Evolutionary conservation across 495 filamentous ascomycete species (phyloP).

Genomic region (Pyronema domesticum): DNA sequence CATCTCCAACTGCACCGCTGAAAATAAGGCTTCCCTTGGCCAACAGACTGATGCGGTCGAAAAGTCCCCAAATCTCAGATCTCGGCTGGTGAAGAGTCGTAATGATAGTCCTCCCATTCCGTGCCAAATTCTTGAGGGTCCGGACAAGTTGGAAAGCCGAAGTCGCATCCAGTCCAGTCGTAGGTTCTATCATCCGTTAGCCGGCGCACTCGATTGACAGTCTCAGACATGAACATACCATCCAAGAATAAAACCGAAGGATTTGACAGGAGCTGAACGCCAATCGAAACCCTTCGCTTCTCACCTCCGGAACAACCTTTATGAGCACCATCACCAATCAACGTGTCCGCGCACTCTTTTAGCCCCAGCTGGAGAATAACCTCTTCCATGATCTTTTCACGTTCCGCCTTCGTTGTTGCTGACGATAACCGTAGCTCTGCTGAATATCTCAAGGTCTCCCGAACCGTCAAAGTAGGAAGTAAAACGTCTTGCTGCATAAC

Average conservation of each 20-base stretch:
- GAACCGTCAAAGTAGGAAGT: constrained; percentile 50
- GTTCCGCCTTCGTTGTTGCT: constrained; percentile 38
- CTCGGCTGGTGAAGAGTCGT: constrained; percentile 58
- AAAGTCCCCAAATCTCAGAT: constrained; percentile 58
- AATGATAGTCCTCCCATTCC: constrained; percentile 49
- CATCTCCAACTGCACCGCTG: constrained; percentile 36
- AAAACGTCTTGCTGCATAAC: constrained; percentile 64
- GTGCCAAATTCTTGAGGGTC: constrained; percentile 46
- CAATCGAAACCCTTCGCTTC: constrained; percentile 54
- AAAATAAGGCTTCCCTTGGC: constrained; percentile 47
- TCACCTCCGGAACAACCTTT: constrained; percentile 62
- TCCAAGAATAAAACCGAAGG: constrained; percentile 59
- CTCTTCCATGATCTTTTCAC: constrained; percentile 44
- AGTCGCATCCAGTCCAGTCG: constrained; percentile 56
- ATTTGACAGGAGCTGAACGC: constrained; percentile 57
- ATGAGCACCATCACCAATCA: constrained; percentile 47
- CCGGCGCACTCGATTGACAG: background rate
- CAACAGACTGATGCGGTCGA: constrained; percentile 48
- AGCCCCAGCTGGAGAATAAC: constrained; percentile 55
- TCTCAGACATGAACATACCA: background rate
- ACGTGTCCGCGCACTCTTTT: constrained; percentile 55
- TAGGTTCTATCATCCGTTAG: constrained; percentile 35
- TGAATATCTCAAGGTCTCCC: constrained; percentile 52
- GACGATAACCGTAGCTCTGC: constrained; percentile 51
- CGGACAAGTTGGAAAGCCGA: constrained; percentile 55